These are phyloP conservation scores for Nakataea oryzae DNA, from an alignment of 2,329 filamentous ascomycete species.

Conservation along the genomic window DNA sequence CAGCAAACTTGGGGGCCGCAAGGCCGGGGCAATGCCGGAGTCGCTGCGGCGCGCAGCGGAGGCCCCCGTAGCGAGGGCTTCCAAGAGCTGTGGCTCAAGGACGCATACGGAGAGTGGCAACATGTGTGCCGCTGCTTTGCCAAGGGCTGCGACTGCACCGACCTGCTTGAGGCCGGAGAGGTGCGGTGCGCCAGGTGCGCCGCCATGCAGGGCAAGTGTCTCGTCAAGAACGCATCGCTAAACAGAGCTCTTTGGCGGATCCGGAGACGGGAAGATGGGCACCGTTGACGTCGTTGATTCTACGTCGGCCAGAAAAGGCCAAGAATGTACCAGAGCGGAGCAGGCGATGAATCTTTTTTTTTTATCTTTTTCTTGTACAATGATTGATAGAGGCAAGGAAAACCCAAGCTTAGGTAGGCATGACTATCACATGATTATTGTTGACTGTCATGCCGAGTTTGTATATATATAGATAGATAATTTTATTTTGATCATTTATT, in stretches of 20 bases:
- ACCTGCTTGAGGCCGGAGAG: neutral
- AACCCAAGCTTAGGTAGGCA: neutral
- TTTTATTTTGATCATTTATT: too few species aligned
- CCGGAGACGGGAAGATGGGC: too few species aligned
- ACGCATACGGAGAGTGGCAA: neutral
- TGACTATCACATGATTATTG: neutral
- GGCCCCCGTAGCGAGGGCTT: neutral
- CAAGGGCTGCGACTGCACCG: neutral
- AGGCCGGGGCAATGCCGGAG: too few species aligned
- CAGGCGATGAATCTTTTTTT: too few species aligned
- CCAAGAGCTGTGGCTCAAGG: neutral
- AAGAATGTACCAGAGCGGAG: too few species aligned
- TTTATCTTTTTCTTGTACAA: too few species aligned
- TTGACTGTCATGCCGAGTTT: too few species aligned
- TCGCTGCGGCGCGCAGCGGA: too few species aligned
- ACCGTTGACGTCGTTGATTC: neutral
- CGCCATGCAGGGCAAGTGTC: neutral
- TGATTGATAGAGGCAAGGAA: neutral
- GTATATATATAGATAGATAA: too few species aligned
- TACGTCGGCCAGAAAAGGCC: too few species aligned
- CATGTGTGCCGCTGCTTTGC: neutral
- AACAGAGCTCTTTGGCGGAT: too few species aligned
- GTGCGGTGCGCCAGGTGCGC: neutral
- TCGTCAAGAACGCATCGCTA: neutral
- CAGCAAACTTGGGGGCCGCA: too few species aligned